These are phyloP conservation scores for Acacia confusa DNA, from an alignment of 306 rosid species.

Conservation along the genomic window DNA sequence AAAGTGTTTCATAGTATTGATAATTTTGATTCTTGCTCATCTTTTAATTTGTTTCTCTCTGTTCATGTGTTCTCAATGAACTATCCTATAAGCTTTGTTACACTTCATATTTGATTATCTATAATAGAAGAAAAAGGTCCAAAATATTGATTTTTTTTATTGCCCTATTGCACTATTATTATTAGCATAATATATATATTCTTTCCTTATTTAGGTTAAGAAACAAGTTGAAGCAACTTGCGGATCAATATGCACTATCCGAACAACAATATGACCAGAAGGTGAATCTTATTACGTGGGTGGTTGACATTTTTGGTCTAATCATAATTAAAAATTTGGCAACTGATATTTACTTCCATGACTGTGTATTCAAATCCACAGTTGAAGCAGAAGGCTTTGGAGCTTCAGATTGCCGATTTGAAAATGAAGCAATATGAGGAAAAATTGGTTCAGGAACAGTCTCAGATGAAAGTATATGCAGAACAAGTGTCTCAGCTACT, in stretches of 20 bases:
- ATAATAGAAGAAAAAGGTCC: not conserved
- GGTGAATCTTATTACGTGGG: conserved; percentile 45
- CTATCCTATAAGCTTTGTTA: conserved; percentile 7
- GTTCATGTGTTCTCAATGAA: not conserved
- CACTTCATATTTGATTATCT: not conserved
- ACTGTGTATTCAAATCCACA: conserved; percentile 49
- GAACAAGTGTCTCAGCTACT: conserved; percentile 87
- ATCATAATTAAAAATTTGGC: conserved; percentile 17
- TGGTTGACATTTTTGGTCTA: conserved; percentile 11
- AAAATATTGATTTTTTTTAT: conserved; percentile 6
- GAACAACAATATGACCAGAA: conserved; percentile 82
- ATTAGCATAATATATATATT: conserved; percentile 11
- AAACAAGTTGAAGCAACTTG: conserved; percentile 77
- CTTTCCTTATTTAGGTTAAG: conserved; percentile 62
- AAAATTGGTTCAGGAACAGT: conserved; percentile 76
- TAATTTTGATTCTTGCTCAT: not conserved
- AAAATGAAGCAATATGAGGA: conserved; percentile 87
- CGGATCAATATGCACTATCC: conserved; percentile 68
- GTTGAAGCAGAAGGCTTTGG: conserved; percentile 89
- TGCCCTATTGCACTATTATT: conserved; percentile 1
- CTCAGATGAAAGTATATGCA: conserved; percentile 86
- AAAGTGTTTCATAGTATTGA: not conserved
- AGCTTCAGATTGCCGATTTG: conserved; percentile 89
- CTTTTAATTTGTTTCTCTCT: conserved; percentile 5
- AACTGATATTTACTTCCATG: conserved; percentile 10